Conservation (phyloP, 352 stramenopile species). For the Albugo laibachii region DNA sequence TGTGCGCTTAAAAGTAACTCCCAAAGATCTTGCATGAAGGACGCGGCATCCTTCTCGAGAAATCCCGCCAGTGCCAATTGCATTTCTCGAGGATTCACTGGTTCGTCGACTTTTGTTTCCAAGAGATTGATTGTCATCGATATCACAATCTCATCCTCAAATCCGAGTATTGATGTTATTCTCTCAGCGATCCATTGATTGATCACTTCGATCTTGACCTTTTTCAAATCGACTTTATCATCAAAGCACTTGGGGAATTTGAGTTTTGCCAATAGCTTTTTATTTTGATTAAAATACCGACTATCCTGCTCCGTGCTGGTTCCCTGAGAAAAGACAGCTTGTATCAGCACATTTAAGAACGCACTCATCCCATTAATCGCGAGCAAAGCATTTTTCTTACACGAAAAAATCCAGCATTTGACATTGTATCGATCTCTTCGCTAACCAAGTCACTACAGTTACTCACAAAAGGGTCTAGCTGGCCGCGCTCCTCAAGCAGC, state of each 20-base stretch:
- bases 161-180: constrained; percentile 73
- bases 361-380: too few relatives aligned
- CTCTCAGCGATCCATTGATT: constrained; percentile 74
- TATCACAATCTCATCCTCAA: constrained; percentile 85
- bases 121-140: constrained; percentile 69
- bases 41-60: constrained; percentile 68
- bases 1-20: constrained; percentile 77
- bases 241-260: constrained; percentile 61
- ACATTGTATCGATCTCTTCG: too few relatives aligned
- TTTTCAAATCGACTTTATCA: constrained; percentile 64
- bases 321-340: constrained; percentile 11
- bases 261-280: constrained; percentile 77
- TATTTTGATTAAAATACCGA: constrained; percentile 70
- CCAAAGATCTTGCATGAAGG: constrained; percentile 83
- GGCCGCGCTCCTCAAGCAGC: too few relatives aligned
- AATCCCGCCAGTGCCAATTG: constrained; percentile 83
- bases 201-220: constrained; percentile 83
- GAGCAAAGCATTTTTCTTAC: background rate
- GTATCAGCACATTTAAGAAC: background rate
- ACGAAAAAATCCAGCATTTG: background rate
- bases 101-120: constrained; percentile 30
- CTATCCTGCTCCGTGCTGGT: constrained; percentile 63
- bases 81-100: constrained; percentile 64
- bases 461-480: too few relatives aligned
- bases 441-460: too few relatives aligned